A percentile compares a stretch with the other conserved stretches of the same genome.
phyloP scores from a whole-genome alignment of 176 grass and related monocot genomes.

The Aegilops speltoides region DNA sequence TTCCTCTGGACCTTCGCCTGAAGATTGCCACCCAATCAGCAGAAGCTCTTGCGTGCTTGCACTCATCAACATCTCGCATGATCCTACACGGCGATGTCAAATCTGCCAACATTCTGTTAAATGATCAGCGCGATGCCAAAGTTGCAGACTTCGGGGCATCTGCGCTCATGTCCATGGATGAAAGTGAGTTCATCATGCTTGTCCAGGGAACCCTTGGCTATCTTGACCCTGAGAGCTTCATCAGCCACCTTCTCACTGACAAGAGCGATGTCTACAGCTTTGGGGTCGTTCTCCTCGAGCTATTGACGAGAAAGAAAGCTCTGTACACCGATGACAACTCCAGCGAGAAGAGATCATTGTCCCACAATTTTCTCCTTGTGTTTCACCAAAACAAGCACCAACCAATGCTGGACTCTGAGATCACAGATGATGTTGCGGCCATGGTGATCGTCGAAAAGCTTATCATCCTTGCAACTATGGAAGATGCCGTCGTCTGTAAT shows the following conservation, averaged over 20 bases:
- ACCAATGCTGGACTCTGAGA: neutral
- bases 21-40: slow-evolving; percentile 24
- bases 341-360: neutral
- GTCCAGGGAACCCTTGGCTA: slow-evolving; percentile 57
- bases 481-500: neutral
- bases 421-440: neutral
- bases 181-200: neutral
- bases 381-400: neutral
- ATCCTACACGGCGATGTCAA: slow-evolving; percentile 24
- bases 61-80: slow-evolving; percentile 4
- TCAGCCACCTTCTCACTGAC: slow-evolving; percentile 23
- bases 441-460: neutral
- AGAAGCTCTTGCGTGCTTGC: slow-evolving; percentile 29
- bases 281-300: slow-evolving; percentile 48
- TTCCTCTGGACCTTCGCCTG: slow-evolving; percentile 19
- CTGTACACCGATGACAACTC: slow-evolving; percentile 15
- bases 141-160: no score
- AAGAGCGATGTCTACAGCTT: slow-evolving; percentile 67
- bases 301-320: slow-evolving; percentile 53
- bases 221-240: slow-evolving; percentile 42
- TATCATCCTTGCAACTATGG: neutral
- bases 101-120: no score
- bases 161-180: no score
- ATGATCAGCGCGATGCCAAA: no score
- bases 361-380: neutral